Evolutionary conservation across 192 early-diverging fungal genomes (phyloP).

Genomic region (Allomyces macrogynus): DNA sequence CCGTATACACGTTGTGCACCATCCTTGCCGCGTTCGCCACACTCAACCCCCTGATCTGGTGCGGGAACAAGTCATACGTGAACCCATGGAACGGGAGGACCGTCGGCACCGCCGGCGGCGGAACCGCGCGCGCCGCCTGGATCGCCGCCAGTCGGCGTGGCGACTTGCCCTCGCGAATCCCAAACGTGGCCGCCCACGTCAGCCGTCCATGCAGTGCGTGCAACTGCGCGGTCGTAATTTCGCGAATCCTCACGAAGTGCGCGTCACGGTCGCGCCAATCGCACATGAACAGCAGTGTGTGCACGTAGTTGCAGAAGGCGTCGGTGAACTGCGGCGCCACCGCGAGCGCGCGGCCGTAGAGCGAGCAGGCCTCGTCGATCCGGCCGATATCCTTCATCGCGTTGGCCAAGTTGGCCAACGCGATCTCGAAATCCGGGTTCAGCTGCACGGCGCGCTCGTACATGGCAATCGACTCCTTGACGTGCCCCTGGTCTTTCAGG

Average conservation of each 20-base stretch:
- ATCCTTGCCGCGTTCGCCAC: constrained; percentile 69
- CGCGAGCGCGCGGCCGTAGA: constrained; percentile 63
- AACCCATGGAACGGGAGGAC: constrained; percentile 90
- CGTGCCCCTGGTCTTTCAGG: constrained; percentile 71
- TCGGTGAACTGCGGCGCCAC: constrained; percentile 80
- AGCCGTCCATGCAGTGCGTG: constrained; percentile 21
- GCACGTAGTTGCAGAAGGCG: constrained; percentile 77
- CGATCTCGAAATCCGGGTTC: constrained; percentile 75
- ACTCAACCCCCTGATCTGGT: constrained; percentile 67
- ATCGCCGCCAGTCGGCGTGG: constrained; percentile 2
- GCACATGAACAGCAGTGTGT: constrained; percentile 69
- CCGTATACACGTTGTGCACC: constrained; percentile 1
- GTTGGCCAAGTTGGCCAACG: constrained; percentile 79
- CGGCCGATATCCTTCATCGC: constrained; percentile 79
- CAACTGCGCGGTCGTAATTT: constrained; percentile 63
- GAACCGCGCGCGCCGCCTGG: constrained; percentile 9
- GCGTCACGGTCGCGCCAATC: constrained; percentile 68
- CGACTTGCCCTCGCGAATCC: constrained; percentile 9
- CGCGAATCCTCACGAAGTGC: constrained; percentile 46
- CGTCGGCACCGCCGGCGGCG: constrained; percentile 49
- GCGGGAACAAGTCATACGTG: constrained; percentile 65
- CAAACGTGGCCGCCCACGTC: constrained; percentile 36
- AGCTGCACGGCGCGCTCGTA: constrained; percentile 72
- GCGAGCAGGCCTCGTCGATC: constrained; percentile 68
- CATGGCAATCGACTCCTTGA: constrained; percentile 65